phyloP scores from a whole-genome alignment of 2,329 filamentous ascomycete species.

The Tolypocladium ophioglossoides region DNA sequence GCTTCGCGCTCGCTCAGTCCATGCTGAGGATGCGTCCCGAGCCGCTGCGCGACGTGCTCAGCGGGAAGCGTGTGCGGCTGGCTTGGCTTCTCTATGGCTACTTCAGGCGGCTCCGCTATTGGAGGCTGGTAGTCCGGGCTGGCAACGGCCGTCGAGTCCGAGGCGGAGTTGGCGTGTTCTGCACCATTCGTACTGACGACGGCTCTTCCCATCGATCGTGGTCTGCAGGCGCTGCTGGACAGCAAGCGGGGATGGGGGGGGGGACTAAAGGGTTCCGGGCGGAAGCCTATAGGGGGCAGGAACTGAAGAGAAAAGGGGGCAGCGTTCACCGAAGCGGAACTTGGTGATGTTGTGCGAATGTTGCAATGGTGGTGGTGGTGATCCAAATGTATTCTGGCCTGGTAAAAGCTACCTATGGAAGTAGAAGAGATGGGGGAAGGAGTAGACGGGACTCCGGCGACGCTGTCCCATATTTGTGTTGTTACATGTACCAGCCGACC shows the following conservation, averaged over 20 bases:
- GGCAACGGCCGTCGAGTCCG: slow-evolving; percentile 24
- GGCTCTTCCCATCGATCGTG: slow-evolving; percentile 30
- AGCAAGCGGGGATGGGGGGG: neutral
- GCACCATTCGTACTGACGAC: slow-evolving; percentile 28
- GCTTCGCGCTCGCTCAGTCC: slow-evolving; percentile 55
- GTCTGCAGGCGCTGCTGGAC: neutral
- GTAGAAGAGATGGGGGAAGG: neutral
- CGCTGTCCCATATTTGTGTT: neutral
- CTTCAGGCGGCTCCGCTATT: slow-evolving; percentile 27
- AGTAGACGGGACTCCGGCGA: neutral
- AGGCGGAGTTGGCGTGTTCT: slow-evolving; percentile 25
- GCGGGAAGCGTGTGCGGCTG: slow-evolving; percentile 25
- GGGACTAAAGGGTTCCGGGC: slow-evolving; percentile 1
- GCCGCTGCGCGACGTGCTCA: slow-evolving; percentile 20
- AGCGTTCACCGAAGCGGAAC: neutral
- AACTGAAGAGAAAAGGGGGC: neutral
- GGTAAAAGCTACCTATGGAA: neutral
- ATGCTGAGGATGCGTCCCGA: slow-evolving; percentile 38
- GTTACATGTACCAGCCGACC: neutral
- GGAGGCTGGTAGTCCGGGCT: slow-evolving; percentile 27
- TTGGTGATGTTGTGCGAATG: neutral
- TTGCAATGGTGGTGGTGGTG: too few relatives aligned
- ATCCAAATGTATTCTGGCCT: neutral
- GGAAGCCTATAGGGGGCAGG: neutral
- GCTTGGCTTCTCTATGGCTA: slow-evolving; percentile 23